These are phyloP conservation scores for Pezicula rhizophila DNA, from an alignment of 2,329 filamentous ascomycete genomes.

Conservation along the genomic window DNA sequence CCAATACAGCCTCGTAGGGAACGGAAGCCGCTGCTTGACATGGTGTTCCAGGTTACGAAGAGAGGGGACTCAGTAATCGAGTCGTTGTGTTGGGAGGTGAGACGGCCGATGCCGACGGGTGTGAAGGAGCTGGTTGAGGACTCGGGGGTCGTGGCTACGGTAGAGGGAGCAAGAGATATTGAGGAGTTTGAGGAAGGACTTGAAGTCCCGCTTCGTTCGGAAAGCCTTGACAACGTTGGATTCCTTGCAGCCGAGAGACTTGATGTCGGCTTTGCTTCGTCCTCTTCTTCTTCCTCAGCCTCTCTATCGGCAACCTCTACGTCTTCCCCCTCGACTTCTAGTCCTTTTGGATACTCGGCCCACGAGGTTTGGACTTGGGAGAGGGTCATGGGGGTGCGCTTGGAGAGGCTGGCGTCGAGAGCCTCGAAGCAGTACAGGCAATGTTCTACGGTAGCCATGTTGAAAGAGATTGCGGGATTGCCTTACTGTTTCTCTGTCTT, in stretches of 20 bases:
- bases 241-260: constrained; percentile 5
- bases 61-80: constrained; percentile 57
- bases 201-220: constrained; percentile 12
- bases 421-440: constrained; percentile 92
- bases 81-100: constrained; percentile 15
- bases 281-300: constrained; percentile 9
- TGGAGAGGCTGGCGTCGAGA: constrained; percentile 69
- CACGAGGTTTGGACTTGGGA: constrained; percentile 64
- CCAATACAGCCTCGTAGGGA: constrained; percentile 90
- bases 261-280: background rate
- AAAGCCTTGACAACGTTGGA: constrained; percentile 13
- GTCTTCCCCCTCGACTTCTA: constrained; percentile 29
- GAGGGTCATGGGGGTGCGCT: constrained; percentile 61
- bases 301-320: constrained; percentile 31
- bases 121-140: constrained; percentile 32
- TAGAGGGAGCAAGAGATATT: constrained; percentile 17
- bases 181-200: constrained; percentile 15
- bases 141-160: constrained; percentile 36
- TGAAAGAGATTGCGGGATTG: constrained; percentile 1
- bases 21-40: constrained; percentile 40
- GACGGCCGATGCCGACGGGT: constrained; percentile 15
- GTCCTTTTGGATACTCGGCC: constrained; percentile 29
- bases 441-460: constrained; percentile 80
- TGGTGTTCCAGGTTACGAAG: constrained; percentile 83
- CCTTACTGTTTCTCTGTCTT: background rate